Conservation (phyloP, 495 filamentous ascomycete genomes). For the Tetracladium setigerum region DNA sequence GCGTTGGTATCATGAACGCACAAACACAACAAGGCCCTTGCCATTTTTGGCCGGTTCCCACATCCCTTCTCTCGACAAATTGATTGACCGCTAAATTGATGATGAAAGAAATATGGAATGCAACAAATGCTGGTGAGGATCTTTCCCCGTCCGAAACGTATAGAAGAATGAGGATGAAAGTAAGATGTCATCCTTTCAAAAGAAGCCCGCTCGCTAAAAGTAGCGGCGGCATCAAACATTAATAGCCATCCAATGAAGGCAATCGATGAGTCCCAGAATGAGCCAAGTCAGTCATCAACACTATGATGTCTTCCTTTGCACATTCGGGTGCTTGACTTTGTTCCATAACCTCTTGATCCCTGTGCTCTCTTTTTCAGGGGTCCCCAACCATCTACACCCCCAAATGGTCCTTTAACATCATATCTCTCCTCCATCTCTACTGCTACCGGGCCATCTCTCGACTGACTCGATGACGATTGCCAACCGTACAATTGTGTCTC, state of each 20-base stretch:
- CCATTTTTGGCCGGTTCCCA: too few species aligned
- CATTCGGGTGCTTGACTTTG: constrained; percentile 29
- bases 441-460: constrained; percentile 33
- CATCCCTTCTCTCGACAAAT: too few species aligned
- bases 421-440: constrained; percentile 13
- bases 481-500: constrained; percentile 57
- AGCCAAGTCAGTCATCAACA: too few species aligned
- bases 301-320: constrained; percentile 16
- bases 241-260: not conserved
- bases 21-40: too few species aligned
- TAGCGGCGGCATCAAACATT: not conserved
- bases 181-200: too few species aligned
- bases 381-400: constrained; percentile 35
- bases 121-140: too few species aligned
- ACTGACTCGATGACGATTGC: constrained; percentile 42
- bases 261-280: not conserved
- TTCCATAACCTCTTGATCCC: constrained; percentile 51
- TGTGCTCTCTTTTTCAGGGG: constrained; percentile 32
- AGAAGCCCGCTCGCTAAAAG: too few species aligned
- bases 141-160: too few species aligned
- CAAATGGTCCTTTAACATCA: constrained; percentile 19
- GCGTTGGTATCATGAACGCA: too few species aligned
- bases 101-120: too few species aligned
- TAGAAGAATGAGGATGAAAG: too few species aligned
- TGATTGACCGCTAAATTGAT: too few species aligned